Evolutionary conservation across 1,284 basidiomycete genomes (phyloP).

Genomic region (Tylopilus sp.): DNA sequence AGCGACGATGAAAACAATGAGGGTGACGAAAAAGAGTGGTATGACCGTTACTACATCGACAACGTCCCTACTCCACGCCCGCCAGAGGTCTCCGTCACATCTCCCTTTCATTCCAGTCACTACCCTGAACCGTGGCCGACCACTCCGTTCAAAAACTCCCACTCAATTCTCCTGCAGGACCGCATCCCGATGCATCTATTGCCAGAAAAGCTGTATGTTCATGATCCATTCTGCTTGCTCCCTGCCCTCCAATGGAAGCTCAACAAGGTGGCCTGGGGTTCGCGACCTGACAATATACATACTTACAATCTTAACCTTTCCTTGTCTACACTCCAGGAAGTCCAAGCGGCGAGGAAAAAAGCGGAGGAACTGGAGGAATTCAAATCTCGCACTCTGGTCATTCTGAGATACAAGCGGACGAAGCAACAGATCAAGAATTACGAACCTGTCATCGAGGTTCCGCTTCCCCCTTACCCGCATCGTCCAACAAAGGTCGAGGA

Average conservation of each 20-base stretch:
- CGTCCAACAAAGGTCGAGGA: conserved; percentile 35
- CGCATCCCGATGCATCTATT: conserved; percentile 46
- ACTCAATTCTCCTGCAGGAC: conserved; percentile 38
- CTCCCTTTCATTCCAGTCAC: conserved; percentile 39
- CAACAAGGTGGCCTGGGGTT: conserved; percentile 24
- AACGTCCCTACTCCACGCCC: conserved; percentile 1
- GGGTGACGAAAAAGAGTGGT: not conserved
- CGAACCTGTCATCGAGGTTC: conserved; percentile 35
- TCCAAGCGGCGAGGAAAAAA: conserved; percentile 1
- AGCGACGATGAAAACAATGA: not conserved
- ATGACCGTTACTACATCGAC: not conserved
- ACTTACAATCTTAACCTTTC: conserved; percentile 25
- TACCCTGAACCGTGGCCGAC: conserved; percentile 51
- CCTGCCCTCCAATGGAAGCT: not conserved
- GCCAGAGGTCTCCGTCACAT: conserved; percentile 21
- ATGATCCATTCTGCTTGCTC: conserved; percentile 39
- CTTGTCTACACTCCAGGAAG: not conserved
- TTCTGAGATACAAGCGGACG: conserved; percentile 29
- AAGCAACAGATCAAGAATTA: conserved; percentile 23
- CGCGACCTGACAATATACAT: conserved; percentile 30
- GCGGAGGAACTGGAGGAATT: conserved; percentile 22
- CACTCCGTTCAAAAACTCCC: conserved; percentile 35
- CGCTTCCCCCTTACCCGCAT: conserved; percentile 29
- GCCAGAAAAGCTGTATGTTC: conserved; percentile 42
- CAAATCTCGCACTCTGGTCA: conserved; percentile 26